Percentiles rank a stretch among this genome's conserved stretches.
phyloP scores from a whole-genome alignment of 495 filamentous ascomycete species.

The Lasiosphaeria hispida region DNA sequence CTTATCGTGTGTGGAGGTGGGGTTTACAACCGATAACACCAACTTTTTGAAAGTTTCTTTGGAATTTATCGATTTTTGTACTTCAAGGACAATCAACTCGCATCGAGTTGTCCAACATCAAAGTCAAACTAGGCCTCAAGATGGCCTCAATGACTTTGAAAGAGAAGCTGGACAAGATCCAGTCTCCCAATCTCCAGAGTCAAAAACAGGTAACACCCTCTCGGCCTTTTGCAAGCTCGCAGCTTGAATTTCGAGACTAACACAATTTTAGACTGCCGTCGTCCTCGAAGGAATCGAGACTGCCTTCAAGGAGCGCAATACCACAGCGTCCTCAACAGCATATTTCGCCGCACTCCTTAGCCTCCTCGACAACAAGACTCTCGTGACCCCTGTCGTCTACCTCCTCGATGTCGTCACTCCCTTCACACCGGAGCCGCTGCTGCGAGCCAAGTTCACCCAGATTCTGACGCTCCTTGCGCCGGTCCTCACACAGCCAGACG shows the following conservation, averaged over 20 bases:
- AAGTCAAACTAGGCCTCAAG: slow-evolving; percentile 25
- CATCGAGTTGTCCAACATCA: slow-evolving; percentile 21
- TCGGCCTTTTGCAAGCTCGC: slow-evolving; percentile 11
- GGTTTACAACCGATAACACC: slow-evolving; percentile 25
- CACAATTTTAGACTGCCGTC: slow-evolving; percentile 65
- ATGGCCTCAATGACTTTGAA: slow-evolving; percentile 65
- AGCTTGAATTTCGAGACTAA: slow-evolving; percentile 2
- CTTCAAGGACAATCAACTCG: slow-evolving; percentile 9
- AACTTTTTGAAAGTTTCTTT: slow-evolving; percentile 29
- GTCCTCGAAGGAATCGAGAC: slow-evolving; percentile 90
- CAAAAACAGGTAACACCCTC: slow-evolving; percentile 70
- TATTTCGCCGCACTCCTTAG: slow-evolving; percentile 97
- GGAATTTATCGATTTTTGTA: slow-evolving; percentile 24
- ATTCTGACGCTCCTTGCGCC: slow-evolving; percentile 86
- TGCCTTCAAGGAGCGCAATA: slow-evolving; percentile 81
- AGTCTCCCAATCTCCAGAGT: slow-evolving; percentile 92
- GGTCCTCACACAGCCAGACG: slow-evolving; percentile 71
- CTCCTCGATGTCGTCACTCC: slow-evolving; percentile 87
- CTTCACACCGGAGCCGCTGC: slow-evolving; percentile 76
- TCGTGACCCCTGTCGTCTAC: slow-evolving; percentile 87
- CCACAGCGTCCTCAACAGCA: slow-evolving; percentile 76
- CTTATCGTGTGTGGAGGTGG: slow-evolving; percentile 26
- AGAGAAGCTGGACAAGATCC: slow-evolving; percentile 93
- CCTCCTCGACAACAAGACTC: slow-evolving; percentile 80
- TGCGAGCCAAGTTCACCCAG: slow-evolving; percentile 88